Percentiles rank a stretch among this genome's conserved stretches.
These are phyloP conservation scores for Byssoonygena ceratinophila DNA, from an alignment of 2,329 filamentous ascomycete genomes.

Conservation along the genomic window DNA sequence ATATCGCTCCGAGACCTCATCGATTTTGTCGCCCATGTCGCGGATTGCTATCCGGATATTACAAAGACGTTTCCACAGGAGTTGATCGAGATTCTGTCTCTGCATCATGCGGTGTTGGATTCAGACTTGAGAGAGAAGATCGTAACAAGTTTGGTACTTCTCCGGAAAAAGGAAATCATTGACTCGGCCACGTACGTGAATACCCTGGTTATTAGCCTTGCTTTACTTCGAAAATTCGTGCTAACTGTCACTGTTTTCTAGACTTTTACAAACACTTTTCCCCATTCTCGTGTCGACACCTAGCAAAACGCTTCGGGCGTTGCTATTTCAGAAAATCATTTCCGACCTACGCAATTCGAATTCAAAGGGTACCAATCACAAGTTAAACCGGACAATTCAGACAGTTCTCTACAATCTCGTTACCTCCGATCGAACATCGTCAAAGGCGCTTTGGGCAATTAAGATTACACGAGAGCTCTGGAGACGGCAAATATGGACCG, in stretches of 20 bases:
- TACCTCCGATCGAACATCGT: constrained; percentile 69
- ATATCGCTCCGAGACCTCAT: constrained; percentile 83
- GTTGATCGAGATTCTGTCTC: constrained; percentile 65
- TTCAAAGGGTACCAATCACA: constrained; percentile 77
- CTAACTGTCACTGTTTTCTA: constrained; percentile 13
- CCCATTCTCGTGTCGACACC: constrained; percentile 85
- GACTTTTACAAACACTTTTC: constrained; percentile 80
- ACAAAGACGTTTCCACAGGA: constrained; percentile 68
- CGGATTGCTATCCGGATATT: constrained; percentile 81
- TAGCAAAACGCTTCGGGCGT: constrained; percentile 73
- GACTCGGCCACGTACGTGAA: constrained; percentile 56
- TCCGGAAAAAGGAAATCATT: constrained; percentile 84
- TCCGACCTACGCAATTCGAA: constrained; percentile 84
- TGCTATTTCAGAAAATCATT: constrained; percentile 83
- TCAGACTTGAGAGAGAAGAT: constrained; percentile 86
- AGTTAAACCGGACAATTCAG: constrained; percentile 84
- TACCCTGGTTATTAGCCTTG: background rate
- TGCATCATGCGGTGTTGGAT: constrained; percentile 74
- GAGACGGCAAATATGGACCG: constrained; percentile 93
- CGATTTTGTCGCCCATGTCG: constrained; percentile 85
- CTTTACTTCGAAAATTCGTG: background rate
- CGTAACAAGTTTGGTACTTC: constrained; percentile 74
- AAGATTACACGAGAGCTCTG: constrained; percentile 92
- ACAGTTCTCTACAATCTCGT: constrained; percentile 87
- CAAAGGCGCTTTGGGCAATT: constrained; percentile 88